Conservation (phyloP, 148 eudicot species). For the Rhododendron kiyosumense region DNA sequence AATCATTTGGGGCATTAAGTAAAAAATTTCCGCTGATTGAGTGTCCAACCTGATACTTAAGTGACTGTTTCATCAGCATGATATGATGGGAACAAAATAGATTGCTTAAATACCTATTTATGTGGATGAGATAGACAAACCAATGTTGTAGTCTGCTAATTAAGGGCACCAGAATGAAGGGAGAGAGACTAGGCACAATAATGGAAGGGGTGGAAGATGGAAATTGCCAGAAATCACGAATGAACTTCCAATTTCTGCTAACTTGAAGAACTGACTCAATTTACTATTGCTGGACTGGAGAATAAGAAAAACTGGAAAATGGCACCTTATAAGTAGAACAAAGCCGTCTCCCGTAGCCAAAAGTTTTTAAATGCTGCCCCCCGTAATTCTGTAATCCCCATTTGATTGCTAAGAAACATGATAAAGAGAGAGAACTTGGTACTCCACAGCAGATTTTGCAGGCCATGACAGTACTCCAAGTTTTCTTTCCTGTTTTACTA, state of each 20-base stretch:
- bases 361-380: neutral
- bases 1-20: neutral
- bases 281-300: neutral
- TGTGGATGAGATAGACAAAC: neutral
- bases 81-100: neutral
- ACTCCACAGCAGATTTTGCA: neutral
- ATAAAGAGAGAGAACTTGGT: neutral
- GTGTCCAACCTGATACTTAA: neutral
- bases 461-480: neutral
- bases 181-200: neutral
- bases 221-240: neutral
- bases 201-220: neutral
- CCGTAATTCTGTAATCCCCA: neutral
- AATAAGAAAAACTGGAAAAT: neutral
- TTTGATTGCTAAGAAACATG: neutral
- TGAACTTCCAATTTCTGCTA: neutral
- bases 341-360: neutral
- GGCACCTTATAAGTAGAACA: neutral
- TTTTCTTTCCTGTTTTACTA: slow-evolving; percentile 3
- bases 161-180: neutral
- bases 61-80: neutral
- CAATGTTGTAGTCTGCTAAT: neutral
- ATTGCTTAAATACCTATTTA: neutral
- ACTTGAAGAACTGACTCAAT: neutral
- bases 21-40: neutral